Percentiles rank a stretch among this genome's conserved stretches.
phyloP scores from a whole-genome alignment of 371 early-diverging fungal genomes.

The Gilbertella persicaria region DNA sequence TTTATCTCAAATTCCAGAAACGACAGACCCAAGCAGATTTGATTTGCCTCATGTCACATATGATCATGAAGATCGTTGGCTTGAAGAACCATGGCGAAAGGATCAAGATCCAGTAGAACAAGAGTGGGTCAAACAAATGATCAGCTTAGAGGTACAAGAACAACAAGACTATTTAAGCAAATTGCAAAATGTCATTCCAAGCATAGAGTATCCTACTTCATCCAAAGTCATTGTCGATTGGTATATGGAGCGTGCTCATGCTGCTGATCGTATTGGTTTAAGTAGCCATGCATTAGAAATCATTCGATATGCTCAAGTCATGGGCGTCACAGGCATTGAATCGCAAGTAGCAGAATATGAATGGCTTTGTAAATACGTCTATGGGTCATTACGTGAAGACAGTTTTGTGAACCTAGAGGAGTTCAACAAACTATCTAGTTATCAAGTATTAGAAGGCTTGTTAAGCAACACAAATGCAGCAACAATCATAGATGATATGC shows the following conservation, averaged over 20 bases:
- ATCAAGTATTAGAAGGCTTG: slow-evolving; percentile 56
- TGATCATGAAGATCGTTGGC: slow-evolving; percentile 37
- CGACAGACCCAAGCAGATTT: slow-evolving; percentile 51
- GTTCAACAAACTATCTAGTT: slow-evolving; percentile 45
- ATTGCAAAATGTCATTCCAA: slow-evolving; percentile 31
- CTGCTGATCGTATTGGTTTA: slow-evolving; percentile 60
- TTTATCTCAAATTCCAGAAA: slow-evolving; percentile 67
- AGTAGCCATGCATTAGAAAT: slow-evolving; percentile 58
- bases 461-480: slow-evolving; percentile 43
- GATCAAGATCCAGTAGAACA: slow-evolving; percentile 30
- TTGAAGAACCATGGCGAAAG: slow-evolving; percentile 42
- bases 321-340: slow-evolving; percentile 54
- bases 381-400: slow-evolving; percentile 35
- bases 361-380: slow-evolving; percentile 63
- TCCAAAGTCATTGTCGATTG: slow-evolving; percentile 53
- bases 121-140: slow-evolving; percentile 13
- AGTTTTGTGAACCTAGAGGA: slow-evolving; percentile 36
- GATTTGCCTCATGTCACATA: slow-evolving; percentile 42
- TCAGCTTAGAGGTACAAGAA: slow-evolving; percentile 20
- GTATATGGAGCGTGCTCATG: slow-evolving; percentile 58
- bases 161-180: slow-evolving; percentile 14
- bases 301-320: slow-evolving; percentile 53
- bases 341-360: slow-evolving; percentile 50
- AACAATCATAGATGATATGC: slow-evolving; percentile 53
- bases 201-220: slow-evolving; percentile 49